Base-by-base conservation (phyloP, 805 yeast species). In the Candida palmyrensis region DNA sequence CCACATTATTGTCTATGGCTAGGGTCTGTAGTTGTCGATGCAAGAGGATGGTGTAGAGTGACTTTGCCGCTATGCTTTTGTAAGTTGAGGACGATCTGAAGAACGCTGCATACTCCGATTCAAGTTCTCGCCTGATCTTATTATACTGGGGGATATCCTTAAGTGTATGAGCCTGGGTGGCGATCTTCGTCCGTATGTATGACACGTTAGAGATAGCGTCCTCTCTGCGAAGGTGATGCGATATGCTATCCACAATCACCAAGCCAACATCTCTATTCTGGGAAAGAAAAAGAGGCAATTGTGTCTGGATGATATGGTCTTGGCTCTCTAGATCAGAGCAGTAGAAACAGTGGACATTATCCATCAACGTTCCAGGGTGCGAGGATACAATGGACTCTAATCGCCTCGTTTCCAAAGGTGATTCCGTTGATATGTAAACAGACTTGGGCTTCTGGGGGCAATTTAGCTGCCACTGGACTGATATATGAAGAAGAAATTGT, bases 351-450 rank as follows among this genome's bases (percentile, higher is more conserved):
- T 62, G 68, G 4, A 82, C 62, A 2, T 62, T 55, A 3, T 57
- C 57, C 43, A 63, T 47, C 39, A 53, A 41, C 5, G 17, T 32
- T 8, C 17, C 25, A 2, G 29, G 29, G 4, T 30, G 27, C 3
- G 33, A 16, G 7, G 26, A 27, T 4, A 30, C 14, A 27, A 60
- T 49, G 12, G 50, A 49, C 6, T 38, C 24, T 15, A 88, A 53
- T 37, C 96, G 57, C 29, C 68, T 64, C 0, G 92, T 82, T 38
- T 83, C 83, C 19, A 85, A 45, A 11, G 75, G 73, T 3, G 83
- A 73, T 50, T 89, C 97, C 0, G 96, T 89, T 0, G 87, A 73
- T 0, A 89, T 76, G 47, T 71, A 82, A n/a, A 88, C 73, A n/a
- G 51, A 43, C 37, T 35, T 42, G 12, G 40, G 32, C 22, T 34